Evolutionary conservation across 805 yeast genomes (phyloP).

Genomic region (Metschnikowia cerradonensis): DNA sequence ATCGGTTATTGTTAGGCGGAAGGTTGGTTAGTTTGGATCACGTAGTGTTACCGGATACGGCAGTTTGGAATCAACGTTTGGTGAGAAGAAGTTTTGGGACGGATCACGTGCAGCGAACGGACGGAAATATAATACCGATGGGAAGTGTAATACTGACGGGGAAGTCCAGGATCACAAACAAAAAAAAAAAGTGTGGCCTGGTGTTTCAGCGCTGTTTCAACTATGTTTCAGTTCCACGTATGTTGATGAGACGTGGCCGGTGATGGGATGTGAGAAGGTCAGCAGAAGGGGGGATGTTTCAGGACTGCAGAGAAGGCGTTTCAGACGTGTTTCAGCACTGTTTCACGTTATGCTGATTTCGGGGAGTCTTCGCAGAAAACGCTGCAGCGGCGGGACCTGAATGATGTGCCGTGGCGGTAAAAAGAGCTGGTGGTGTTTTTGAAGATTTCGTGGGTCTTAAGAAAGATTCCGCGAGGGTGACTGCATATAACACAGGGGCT

Average conservation of each 20-base stretch:
- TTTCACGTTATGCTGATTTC: neutral
- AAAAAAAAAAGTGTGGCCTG: no score
- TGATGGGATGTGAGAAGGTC: neutral
- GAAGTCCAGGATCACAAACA: neutral
- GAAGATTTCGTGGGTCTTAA: constrained; percentile 4
- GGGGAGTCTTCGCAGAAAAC: neutral
- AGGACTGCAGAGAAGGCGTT: neutral
- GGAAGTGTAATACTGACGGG: neutral
- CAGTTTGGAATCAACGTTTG: no score
- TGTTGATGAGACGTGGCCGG: neutral
- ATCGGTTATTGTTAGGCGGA: neutral
- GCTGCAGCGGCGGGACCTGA: neutral
- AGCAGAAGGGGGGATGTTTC: neutral
- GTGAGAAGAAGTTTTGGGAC: neutral
- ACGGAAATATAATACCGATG: neutral
- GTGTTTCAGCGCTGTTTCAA: neutral
- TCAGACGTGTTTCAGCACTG: neutral
- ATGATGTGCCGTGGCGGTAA: constrained; percentile 4
- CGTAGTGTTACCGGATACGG: neutral
- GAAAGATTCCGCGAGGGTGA: neutral
- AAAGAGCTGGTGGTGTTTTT: neutral
- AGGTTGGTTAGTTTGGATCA: neutral
- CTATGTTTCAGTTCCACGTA: neutral
- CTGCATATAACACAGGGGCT: constrained; percentile 1
- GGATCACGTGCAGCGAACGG: neutral